phyloP scores from a whole-genome alignment of 176 grass and related monocot species.

The Cocos nucifera region DNA sequence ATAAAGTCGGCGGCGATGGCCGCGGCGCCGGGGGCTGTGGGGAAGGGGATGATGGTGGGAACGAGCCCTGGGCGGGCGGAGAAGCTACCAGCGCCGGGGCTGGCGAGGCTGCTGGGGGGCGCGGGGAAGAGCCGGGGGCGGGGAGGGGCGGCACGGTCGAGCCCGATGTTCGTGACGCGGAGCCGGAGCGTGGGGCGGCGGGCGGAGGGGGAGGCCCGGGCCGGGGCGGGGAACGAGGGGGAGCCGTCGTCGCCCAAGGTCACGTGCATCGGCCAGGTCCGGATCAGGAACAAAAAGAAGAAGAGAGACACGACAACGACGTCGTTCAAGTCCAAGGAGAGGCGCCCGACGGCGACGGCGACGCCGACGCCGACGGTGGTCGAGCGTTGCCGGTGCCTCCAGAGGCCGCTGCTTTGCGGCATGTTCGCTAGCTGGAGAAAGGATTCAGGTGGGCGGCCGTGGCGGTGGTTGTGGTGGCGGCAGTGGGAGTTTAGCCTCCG shows the following conservation, averaged over 20 bases:
- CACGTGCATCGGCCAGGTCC: slow-evolving; percentile 81
- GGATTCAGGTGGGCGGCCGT: neutral
- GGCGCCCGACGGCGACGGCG: neutral
- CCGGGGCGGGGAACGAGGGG: slow-evolving; percentile 15
- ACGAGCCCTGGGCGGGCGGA: slow-evolving; percentile 43
- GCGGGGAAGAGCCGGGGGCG: slow-evolving; percentile 34
- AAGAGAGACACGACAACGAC: neutral
- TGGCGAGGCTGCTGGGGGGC: slow-evolving; percentile 52
- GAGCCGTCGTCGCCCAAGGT: slow-evolving; percentile 74
- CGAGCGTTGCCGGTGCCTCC: slow-evolving; percentile 46
- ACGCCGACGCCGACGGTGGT: slow-evolving; percentile 15
- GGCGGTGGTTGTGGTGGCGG: slow-evolving; percentile 8
- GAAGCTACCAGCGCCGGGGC: slow-evolving; percentile 37
- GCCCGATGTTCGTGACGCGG: slow-evolving; percentile 44
- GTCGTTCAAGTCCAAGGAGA: slow-evolving; percentile 9
- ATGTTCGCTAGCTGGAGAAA: slow-evolving; percentile 22
- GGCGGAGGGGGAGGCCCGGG: neutral
- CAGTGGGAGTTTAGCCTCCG: neutral
- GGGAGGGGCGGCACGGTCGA: slow-evolving; percentile 22
- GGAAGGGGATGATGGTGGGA: slow-evolving; percentile 34
- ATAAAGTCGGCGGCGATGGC: neutral
- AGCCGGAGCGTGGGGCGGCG: slow-evolving; percentile 28
- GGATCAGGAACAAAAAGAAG: slow-evolving; percentile 57
- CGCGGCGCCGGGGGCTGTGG: too few species aligned
- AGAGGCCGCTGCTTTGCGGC: slow-evolving; percentile 50